Percentiles rank a stretch among this genome's conserved stretches.
phyloP scores from a whole-genome alignment of 352 stramenopile species.

The Globisporangium ultimum region DNA sequence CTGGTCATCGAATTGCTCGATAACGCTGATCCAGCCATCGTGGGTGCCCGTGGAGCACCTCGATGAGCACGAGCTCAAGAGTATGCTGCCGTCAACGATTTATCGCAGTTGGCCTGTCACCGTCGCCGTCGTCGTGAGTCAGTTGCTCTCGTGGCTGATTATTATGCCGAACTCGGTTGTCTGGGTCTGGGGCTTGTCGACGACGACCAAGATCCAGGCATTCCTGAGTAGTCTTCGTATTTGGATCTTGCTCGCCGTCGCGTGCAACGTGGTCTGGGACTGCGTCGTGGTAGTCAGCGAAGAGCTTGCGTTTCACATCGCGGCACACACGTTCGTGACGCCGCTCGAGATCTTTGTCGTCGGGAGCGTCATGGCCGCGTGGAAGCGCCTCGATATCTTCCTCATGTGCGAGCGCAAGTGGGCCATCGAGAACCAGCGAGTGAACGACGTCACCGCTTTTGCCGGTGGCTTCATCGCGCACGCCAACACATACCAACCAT shows the following conservation, averaged over 20 bases:
- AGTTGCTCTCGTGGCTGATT: conserved; percentile 54
- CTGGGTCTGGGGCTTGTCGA: conserved; percentile 36
- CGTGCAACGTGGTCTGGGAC: conserved; percentile 31
- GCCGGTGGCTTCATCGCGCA: conserved; percentile 14
- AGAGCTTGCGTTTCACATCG: conserved; percentile 28
- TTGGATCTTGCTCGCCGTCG: conserved; percentile 34
- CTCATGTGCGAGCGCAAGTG: conserved; percentile 27
- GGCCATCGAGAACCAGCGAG: conserved; percentile 23
- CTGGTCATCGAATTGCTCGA: conserved; percentile 1
- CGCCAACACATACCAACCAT: conserved; percentile 25
- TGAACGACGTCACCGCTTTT: conserved; percentile 19
- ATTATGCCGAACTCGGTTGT: conserved; percentile 51
- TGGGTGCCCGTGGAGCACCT: conserved; percentile 15
- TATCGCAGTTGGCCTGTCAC: conserved; percentile 37
- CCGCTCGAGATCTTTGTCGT: conserved; percentile 25
- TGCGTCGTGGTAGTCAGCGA: conserved; percentile 32
- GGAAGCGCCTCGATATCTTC: conserved; percentile 18
- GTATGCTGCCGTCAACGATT: conserved; percentile 28
- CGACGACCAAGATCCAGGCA: conserved; percentile 32
- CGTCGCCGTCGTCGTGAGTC: conserved; percentile 22
- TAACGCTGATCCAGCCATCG: conserved; percentile 5
- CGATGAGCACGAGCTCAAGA: conserved; percentile 8
- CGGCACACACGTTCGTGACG: conserved; percentile 20
- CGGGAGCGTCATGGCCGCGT: conserved; percentile 14
- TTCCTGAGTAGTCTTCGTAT: conserved; percentile 38